A percentile compares a stretch with the other conserved stretches of the same genome.
Evolutionary conservation across 1,284 basidiomycete species (phyloP).

Genomic region (Ustilago cynodontis): DNA sequence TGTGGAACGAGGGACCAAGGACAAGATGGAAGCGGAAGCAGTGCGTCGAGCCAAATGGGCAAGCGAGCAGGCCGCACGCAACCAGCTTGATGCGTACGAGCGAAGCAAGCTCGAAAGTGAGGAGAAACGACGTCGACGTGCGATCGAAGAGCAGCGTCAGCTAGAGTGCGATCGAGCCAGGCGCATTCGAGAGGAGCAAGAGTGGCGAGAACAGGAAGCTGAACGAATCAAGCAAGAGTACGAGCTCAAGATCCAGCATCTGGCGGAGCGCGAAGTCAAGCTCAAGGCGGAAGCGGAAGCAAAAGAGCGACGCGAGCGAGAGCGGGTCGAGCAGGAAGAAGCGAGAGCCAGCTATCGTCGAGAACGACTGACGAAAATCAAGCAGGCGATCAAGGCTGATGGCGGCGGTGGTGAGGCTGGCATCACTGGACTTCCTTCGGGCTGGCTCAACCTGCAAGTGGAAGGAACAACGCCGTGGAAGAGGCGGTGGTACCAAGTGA

Average conservation of each 20-base stretch:
- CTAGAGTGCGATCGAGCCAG: conserved; percentile 14
- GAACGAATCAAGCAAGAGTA: conserved; percentile 28
- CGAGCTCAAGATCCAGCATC: conserved; percentile 20
- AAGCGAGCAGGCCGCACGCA: conserved; percentile 25
- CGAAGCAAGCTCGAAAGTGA: conserved; percentile 37
- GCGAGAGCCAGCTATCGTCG: conserved; percentile 1
- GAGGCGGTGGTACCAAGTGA: conserved; percentile 26
- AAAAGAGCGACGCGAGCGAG: conserved; percentile 11
- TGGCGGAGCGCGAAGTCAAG: conserved; percentile 19
- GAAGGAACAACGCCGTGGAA: conserved; percentile 20
- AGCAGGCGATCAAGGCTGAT: neutral
- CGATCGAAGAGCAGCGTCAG: conserved; percentile 23
- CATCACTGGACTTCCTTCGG: neutral
- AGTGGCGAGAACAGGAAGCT: conserved; percentile 27
- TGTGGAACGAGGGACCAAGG: conserved; percentile 10
- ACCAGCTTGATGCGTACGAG: conserved; percentile 38
- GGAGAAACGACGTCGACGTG: conserved; percentile 20
- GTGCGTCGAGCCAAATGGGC: conserved; percentile 35
- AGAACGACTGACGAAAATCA: conserved; percentile 1
- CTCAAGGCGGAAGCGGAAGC: conserved; percentile 23
- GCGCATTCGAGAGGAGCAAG: conserved; percentile 18
- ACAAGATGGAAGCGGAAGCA: conserved; percentile 28
- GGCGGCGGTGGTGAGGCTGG: neutral
- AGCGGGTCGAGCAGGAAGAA: conserved; percentile 6
- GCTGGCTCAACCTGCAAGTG: conserved; percentile 28